Evolutionary conservation across 2,329 filamentous ascomycete species (phyloP), one percentile per base, ranked within the genome.

Genomic region (Trichoderma sp.): DNA sequence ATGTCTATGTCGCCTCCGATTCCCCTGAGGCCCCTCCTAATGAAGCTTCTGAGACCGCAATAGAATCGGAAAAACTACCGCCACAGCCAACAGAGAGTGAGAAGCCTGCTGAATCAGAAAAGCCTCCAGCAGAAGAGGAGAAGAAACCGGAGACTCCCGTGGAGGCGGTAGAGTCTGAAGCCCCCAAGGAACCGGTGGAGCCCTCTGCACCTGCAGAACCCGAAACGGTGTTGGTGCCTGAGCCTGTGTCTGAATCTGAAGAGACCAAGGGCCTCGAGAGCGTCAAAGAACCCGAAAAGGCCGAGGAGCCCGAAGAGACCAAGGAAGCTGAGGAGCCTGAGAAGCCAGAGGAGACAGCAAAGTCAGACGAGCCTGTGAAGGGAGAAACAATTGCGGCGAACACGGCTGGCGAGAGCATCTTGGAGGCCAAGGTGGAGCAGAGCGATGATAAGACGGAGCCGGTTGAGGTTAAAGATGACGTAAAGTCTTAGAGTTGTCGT

Each of bases 401-500:
- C 70, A 79, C 75, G 60, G 82, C 81, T 7, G 82, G 82, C 2
- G 82, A 83, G 73, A 77, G 78, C 35, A 74, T 84, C n/a, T 70
- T 82, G 10, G 76, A 80, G 68, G 78, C 79, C 3, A 74, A 75
- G 27, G 70, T 83, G 13, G 72, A 78, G 63, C 77, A 79, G 71
- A 75, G 76, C 50, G 74, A 77, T 59, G 76, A 74, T 34, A 76
- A 74, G 67, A 71, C 80, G 58, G 74, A 81, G 69, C 78, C 79
- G 13, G 73, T 78, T 37, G 73, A 75, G 27, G 76, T 78, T 7
- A 73, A 78, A 59, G 78, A 81, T 25, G 73, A 77, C 61, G 74
- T 45, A 10, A 66, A 69, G 57, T 56, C 42, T 29, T 60, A 54
- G 45, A 50, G 54, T 22, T 17, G 64, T 50, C 10, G 6, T 52